Conservation (phyloP, 176 grass and related monocot genomes). For the Oropetium thomaeum region DNA sequence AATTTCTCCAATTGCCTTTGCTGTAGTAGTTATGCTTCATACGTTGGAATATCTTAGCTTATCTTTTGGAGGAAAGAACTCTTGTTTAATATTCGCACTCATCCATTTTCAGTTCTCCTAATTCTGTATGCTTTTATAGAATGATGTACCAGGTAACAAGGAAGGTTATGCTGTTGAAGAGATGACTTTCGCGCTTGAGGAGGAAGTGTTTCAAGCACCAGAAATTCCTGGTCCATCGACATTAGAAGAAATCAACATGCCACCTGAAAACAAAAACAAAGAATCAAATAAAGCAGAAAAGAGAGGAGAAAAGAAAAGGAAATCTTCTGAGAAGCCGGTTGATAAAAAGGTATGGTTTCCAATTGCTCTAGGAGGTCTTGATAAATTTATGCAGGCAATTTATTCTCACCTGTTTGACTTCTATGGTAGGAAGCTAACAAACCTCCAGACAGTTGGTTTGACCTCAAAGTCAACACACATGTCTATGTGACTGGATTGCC, state of each 20-base stretch:
- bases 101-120: background rate
- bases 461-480: constrained; percentile 96
- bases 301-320: constrained; percentile 66
- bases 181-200: constrained; percentile 79
- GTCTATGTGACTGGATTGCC: constrained; percentile 88
- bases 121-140: constrained; percentile 41
- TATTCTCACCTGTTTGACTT: background rate
- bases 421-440: constrained; percentile 81
- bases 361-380: constrained; percentile 20
- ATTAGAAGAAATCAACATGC: constrained; percentile 40
- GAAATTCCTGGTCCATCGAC: constrained; percentile 13
- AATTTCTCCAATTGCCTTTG: constrained; percentile 5
- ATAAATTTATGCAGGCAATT: background rate
- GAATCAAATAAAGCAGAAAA: constrained; percentile 52
- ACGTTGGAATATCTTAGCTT: background rate
- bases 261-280: constrained; percentile 35
- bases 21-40: constrained; percentile 10
- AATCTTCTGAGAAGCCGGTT: constrained; percentile 57
- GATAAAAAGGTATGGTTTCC: constrained; percentile 74
- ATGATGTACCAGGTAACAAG: constrained; percentile 46
- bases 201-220: constrained; percentile 71
- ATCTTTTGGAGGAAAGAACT: background rate
- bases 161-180: constrained; percentile 74
- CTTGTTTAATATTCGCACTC: constrained; percentile 5
- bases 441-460: constrained; percentile 99